Percentiles rank a stretch among this genome's conserved stretches.
phyloP scores from a whole-genome alignment of 345 rosid genomes.

The Pistacia integerrima region DNA sequence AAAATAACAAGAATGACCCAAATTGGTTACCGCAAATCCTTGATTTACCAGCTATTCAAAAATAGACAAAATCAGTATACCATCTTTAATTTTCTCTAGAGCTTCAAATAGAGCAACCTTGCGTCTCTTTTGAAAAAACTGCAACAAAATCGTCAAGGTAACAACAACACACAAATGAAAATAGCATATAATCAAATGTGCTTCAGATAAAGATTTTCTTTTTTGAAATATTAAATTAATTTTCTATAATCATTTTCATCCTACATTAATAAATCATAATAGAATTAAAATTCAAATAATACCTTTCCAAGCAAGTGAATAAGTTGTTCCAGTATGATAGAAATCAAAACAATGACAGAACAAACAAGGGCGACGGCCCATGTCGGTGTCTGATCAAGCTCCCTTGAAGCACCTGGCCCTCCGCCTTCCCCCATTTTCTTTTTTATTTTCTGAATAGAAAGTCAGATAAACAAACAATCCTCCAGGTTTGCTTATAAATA shows the following conservation, averaged over 20 bases:
- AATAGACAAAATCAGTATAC: conserved; percentile 31
- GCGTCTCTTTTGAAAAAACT: conserved; percentile 50
- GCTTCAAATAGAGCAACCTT: conserved; percentile 80
- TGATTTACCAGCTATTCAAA: background rate
- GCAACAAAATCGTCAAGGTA: conserved; percentile 11
- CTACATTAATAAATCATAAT: too few relatives aligned
- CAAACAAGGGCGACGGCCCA: conserved; percentile 92
- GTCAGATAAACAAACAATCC: too few relatives aligned
- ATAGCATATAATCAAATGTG: too few relatives aligned
- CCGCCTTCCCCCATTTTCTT: conserved; percentile 57
- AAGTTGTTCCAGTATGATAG: conserved; percentile 65
- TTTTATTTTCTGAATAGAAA: background rate
- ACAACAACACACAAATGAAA: background rate
- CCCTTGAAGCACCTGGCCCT: conserved; percentile 41
- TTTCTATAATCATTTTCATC: background rate
- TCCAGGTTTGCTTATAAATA: background rate
- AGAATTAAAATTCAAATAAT: background rate
- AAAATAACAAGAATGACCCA: background rate
- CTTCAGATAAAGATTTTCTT: too few relatives aligned
- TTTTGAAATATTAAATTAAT: background rate
- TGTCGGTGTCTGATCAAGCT: conserved; percentile 92
- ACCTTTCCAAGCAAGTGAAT: conserved; percentile 68
- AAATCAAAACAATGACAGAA: conserved; percentile 62
- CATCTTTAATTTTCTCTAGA: conserved; percentile 78
- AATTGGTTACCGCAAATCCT: background rate